phyloP scores from a whole-genome alignment of 768 basidiomycete genomes.

The Suillus subaureus region DNA sequence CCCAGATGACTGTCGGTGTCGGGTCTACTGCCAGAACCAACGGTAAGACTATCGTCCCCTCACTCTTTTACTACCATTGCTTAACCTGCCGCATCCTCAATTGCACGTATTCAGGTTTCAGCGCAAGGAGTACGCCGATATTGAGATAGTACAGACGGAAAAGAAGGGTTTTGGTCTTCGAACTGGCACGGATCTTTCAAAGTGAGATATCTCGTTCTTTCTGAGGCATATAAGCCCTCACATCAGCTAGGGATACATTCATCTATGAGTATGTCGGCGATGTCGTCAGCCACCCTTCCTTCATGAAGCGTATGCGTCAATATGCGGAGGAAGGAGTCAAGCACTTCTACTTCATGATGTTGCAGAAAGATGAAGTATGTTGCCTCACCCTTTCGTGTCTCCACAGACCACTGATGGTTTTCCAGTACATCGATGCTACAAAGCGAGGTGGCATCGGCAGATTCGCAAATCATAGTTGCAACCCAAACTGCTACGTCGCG shows the following conservation, averaged over 20 bases:
- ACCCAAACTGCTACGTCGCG: constrained; percentile 96
- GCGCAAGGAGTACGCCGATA: constrained; percentile 77
- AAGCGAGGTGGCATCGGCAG: constrained; percentile 96
- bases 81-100: constrained; percentile 7
- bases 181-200: constrained; percentile 65
- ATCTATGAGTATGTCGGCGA: constrained; percentile 99
- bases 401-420: neutral
- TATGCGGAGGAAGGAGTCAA: constrained; percentile 92
- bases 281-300: constrained; percentile 83
- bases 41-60: constrained; percentile 50
- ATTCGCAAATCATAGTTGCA: constrained; percentile 98
- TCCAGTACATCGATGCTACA: constrained; percentile 96
- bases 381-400: neutral
- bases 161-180: constrained; percentile 95
- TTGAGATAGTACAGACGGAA: constrained; percentile 91
- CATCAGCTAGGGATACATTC: constrained; percentile 70
- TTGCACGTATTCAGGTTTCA: constrained; percentile 66
- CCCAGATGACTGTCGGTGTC: constrained; percentile 85
- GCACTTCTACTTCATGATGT: constrained; percentile 99
- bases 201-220: constrained; percentile 43
- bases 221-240: constrained; percentile 11
- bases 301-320: constrained; percentile 91
- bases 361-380: constrained; percentile 94
- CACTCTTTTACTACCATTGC: constrained; percentile 2
- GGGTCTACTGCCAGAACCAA: constrained; percentile 86